Evolutionary conservation across 345 rosid genomes (phyloP), one percentile per base, ranked within the genome.

Genomic region (Mercurialis annua): DNA sequence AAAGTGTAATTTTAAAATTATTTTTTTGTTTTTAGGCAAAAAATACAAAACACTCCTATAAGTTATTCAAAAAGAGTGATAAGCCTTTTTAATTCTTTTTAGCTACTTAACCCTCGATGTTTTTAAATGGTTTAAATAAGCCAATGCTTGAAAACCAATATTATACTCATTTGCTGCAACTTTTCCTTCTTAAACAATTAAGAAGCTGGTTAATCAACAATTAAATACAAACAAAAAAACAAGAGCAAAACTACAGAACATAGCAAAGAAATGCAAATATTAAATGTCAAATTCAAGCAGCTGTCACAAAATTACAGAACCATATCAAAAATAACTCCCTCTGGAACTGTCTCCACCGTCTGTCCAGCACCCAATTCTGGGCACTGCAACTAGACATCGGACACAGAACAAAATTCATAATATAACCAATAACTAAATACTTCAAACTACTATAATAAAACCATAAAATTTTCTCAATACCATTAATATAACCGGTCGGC

Each of bases 331-430:
- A 59, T 12, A n/a, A n/a, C 31, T 20, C 12, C 31, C 10, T 1
- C 38, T 27, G 16, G 2, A 30, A 1, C 11, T 12, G 31, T 20
- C 64, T 26, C 65, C 65, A 61, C 65, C 65, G 51, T 36, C 65
- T 61, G 24, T 61, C 65, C 2, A 61, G 65, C 51, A 61, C 65
- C 65, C 65, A 61, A 26, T 61, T 15, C 52, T 61, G 51, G 18
- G 65, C 17, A 40, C 52, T 6, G 30, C 52, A 61, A 20, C 18
- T 59, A 16, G 51, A 43, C 23, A 27, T 16, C 18, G 51, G 44
- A 43, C 34, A 46, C 31, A 7, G 2, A n/a, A n/a, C n/a, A 24
- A 29, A 15, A 26, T 2, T 10, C 51, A 15, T 14, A 1, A 43
- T 16, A 26, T 24, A 1, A 43, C 21, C 8, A 44, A 21, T 42